These are phyloP conservation scores for Umbelopsis isabellina DNA, from an alignment of 192 early-diverging fungal genomes.

Conservation along the genomic window DNA sequence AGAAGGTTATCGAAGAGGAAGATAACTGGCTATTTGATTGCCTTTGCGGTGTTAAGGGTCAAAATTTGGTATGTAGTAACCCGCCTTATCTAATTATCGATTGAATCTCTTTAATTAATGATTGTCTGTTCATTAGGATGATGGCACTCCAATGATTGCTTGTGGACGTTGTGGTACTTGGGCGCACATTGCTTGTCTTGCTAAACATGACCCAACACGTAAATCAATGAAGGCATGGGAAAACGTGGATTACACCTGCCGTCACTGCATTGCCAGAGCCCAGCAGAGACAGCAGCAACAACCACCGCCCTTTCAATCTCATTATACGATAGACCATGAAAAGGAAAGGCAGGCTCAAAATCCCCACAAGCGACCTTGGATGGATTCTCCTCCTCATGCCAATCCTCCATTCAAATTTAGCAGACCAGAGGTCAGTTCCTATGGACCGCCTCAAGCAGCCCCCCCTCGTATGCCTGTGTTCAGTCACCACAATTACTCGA, in stretches of 20 bases:
- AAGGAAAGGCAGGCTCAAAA: neutral
- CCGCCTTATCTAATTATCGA: neutral
- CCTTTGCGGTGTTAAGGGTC: constrained; percentile 49
- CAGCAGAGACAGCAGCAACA: neutral
- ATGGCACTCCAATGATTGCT: constrained; percentile 74
- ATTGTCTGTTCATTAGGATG: constrained; percentile 43
- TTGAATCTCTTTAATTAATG: neutral
- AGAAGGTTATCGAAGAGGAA: constrained; percentile 41
- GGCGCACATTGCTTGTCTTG: constrained; percentile 72
- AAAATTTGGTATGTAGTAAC: constrained; percentile 46
- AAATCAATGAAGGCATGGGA: constrained; percentile 15
- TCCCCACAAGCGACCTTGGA: constrained; percentile 9
- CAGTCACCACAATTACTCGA: neutral
- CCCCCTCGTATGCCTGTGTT: neutral
- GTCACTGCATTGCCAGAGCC: constrained; percentile 6
- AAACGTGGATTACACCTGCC: constrained; percentile 13
- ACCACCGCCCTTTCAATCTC: neutral
- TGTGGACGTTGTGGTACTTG: constrained; percentile 70
- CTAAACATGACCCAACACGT: constrained; percentile 1
- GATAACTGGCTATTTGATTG: constrained; percentile 56
- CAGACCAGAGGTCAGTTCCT: neutral
- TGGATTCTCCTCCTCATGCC: neutral
- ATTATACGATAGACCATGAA: constrained; percentile 10
- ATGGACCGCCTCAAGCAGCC: neutral
- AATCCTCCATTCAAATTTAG: neutral